Conservation (phyloP, 768 basidiomycete genomes). For the Suillus placidus region DNA sequence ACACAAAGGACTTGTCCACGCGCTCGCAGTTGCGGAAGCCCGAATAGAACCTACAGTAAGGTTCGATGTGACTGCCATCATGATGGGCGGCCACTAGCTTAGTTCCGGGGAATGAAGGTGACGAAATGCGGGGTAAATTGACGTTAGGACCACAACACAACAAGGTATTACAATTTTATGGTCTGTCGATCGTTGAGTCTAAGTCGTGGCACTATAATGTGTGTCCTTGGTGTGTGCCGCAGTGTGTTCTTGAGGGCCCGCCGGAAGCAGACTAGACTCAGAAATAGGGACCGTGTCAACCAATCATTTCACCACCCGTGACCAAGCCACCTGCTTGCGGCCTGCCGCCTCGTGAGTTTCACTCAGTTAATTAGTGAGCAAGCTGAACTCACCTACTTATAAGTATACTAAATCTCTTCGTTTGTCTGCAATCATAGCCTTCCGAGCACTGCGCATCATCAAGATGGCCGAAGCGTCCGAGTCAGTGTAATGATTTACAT, state of each 20-base stretch:
- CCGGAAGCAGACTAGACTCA: background rate
- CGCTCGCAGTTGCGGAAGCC: background rate
- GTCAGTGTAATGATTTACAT: slow-evolving; percentile 20
- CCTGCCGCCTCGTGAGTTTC: background rate
- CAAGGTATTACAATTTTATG: background rate
- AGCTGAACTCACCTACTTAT: background rate
- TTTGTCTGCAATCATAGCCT: background rate
- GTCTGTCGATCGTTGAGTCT: background rate
- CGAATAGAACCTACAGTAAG: slow-evolving; percentile 2
- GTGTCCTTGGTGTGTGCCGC: background rate
- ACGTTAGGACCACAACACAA: background rate
- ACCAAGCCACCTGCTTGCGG: background rate
- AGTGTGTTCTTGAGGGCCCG: background rate
- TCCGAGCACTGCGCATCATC: slow-evolving; percentile 13
- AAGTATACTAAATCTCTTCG: too few species aligned
- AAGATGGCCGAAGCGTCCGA: slow-evolving; percentile 32
- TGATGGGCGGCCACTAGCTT: background rate
- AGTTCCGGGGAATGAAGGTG: slow-evolving; percentile 6
- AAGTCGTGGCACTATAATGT: background rate
- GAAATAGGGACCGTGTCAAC: background rate
- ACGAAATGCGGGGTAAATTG: background rate
- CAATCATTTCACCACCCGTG: background rate
- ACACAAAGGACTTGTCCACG: background rate
- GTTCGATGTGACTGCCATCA: background rate
- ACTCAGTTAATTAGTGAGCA: background rate